phyloP scores from a whole-genome alignment of 495 filamentous ascomycete genomes.

The Penicillium steckii region DNA sequence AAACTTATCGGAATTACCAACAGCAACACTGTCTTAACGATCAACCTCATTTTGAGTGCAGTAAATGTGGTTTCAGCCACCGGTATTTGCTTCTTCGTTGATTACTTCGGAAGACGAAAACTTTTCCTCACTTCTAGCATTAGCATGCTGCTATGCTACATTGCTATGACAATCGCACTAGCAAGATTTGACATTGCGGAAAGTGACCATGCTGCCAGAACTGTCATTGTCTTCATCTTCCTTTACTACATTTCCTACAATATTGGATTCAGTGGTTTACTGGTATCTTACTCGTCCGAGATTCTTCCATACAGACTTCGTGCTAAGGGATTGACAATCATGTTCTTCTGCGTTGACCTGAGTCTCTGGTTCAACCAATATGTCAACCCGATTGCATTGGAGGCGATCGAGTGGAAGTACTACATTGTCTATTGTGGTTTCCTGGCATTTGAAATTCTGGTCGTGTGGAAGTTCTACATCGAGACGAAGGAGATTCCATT shows the following conservation, averaged over 20 bases:
- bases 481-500: constrained; percentile 64
- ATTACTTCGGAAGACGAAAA: constrained; percentile 37
- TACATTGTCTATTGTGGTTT: constrained; percentile 64
- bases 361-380: constrained; percentile 53
- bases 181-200: constrained; percentile 7
- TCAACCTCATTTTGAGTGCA: constrained; percentile 34
- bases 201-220: constrained; percentile 34
- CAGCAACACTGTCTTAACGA: constrained; percentile 41
- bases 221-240: constrained; percentile 60
- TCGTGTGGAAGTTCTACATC: constrained; percentile 65
- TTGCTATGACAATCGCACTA: constrained; percentile 32
- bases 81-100: constrained; percentile 39
- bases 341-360: constrained; percentile 59
- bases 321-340: constrained; percentile 66
- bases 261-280: constrained; percentile 58
- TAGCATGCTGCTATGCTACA: constrained; percentile 35
- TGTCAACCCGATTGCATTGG: constrained; percentile 60
- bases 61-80: constrained; percentile 39
- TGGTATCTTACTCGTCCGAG: constrained; percentile 64
- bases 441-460: constrained; percentile 56
- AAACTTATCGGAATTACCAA: constrained; percentile 52
- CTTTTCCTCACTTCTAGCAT: constrained; percentile 37
- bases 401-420: constrained; percentile 57
- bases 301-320: constrained; percentile 64
- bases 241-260: constrained; percentile 57